Base-by-base conservation (phyloP, 495 filamentous ascomycete genomes). In the Schizothecium vesticola region DNA sequence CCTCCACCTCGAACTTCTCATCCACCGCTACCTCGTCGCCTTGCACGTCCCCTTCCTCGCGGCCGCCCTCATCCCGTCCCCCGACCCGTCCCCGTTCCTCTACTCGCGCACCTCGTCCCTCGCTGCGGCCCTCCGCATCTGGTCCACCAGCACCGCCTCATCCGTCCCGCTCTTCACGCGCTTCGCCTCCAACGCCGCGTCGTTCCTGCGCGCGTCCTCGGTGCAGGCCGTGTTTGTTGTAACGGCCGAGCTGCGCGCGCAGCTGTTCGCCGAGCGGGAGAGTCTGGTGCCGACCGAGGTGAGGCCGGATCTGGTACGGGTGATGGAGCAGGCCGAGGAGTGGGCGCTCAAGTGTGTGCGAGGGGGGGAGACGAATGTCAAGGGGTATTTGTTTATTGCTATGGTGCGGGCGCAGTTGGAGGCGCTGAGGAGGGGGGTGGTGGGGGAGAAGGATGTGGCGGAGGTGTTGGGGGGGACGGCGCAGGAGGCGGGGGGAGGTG, bases 311-410 rank as follows among this genome's bases (percentile, higher is more conserved):
- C 69, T 89, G 23, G 66, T 87, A 2, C 64, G 75, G 2, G 75
- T 85, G 3, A 9, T 88, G 3, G 72, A 80, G 0, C 81, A 88
- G 26, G 79, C 82, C 0, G 80, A 79, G 55, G 63, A 63, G 5
- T 87, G 82, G 82, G 33, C 64, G 0, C 72, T 84, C 72, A 67
- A 67, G 11, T 76, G 74, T 33, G 78, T 88, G 4, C 59, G 79
- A 55, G 78, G 76, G 3, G 87, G 86, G 3, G 83, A 88, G 73
- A 86, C 82, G 0, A 88, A 87, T 69, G 76, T 84, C n/a, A 89
- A 88, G 67, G 84, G 82, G 1, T 84, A 83, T 57, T 56, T 89
- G 26, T 73, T 88, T 26, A 69, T 75, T 0, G 66, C 68, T 3
- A 65, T 85, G 6, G 61, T 88, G 21, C 21, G 25, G 66, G 56